A percentile compares a stretch with the other conserved stretches of the same genome.
Conservation (phyloP, 1,139 yeast species). For the Taphrina confusa region DNA sequence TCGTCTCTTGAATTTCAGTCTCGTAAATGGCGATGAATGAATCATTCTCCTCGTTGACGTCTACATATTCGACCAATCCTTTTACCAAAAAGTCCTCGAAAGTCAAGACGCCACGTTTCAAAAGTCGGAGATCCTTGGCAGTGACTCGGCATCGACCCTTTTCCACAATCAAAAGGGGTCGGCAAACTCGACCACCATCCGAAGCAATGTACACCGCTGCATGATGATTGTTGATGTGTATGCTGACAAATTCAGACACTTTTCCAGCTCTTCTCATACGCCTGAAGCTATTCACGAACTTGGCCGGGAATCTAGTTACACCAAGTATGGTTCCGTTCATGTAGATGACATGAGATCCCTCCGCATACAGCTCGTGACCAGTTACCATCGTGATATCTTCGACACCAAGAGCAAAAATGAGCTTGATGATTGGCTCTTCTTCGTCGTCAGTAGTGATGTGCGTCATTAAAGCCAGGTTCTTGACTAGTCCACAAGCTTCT, state of each 20-base stretch:
- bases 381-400: constrained; percentile 78
- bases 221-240: constrained; percentile 86
- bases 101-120: constrained; percentile 69
- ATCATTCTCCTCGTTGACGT: constrained; percentile 97
- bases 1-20: constrained; percentile 55
- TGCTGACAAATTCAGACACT: constrained; percentile 85
- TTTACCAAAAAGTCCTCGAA: constrained; percentile 84
- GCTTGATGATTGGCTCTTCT: constrained; percentile 76
- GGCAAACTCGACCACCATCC: constrained; percentile 97
- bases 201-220: constrained; percentile 95
- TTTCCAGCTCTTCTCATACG: constrained; percentile 78
- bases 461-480: constrained; percentile 94
- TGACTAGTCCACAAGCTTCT: constrained; percentile 98
- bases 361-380: constrained; percentile 75
- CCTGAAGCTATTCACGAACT: constrained; percentile 78
- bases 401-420: constrained; percentile 83
- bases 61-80: constrained; percentile 92
- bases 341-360: constrained; percentile 78
- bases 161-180: constrained; percentile 87
- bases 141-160: constrained; percentile 69
- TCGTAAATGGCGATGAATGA: constrained; percentile 91
- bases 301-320: constrained; percentile 78
- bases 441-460: constrained; percentile 98
- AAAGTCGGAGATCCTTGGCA: constrained; percentile 63
- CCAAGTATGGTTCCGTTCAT: constrained; percentile 94